Evolutionary conservation across 2,329 filamentous ascomycete species (phyloP).

Genomic region (Aspergillus viridinutans): DNA sequence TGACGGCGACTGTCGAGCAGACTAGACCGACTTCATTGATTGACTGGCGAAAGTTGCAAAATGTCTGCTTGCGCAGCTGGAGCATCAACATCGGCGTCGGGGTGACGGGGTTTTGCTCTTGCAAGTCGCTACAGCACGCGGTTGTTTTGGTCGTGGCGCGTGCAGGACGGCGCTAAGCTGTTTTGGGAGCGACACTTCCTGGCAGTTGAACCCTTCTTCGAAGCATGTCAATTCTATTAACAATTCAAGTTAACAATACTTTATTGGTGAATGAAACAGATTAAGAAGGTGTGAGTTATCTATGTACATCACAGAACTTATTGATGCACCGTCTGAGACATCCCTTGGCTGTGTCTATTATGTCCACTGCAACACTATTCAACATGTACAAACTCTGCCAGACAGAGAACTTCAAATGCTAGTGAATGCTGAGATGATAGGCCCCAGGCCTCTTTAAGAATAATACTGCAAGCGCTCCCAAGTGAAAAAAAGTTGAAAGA

Average conservation of each 20-base stretch:
- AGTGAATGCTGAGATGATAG: neutral
- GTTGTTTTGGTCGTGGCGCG: slow-evolving; percentile 41
- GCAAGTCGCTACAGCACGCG: slow-evolving; percentile 26
- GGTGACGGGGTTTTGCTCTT: slow-evolving; percentile 16
- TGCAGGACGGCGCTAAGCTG: slow-evolving; percentile 31
- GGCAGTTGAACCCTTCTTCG: neutral
- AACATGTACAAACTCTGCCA: neutral
- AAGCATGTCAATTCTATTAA: neutral
- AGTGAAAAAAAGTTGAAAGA: neutral
- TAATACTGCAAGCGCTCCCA: neutral
- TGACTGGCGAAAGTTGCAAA: slow-evolving; percentile 3
- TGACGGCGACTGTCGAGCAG: slow-evolving; percentile 2
- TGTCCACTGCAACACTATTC: neutral
- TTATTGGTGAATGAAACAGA: neutral
- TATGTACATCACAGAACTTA: neutral
- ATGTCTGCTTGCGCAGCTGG: slow-evolving; percentile 15
- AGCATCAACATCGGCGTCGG: slow-evolving; percentile 10
- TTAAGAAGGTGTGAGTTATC: neutral
- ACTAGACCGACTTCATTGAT: neutral
- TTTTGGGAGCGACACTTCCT: slow-evolving; percentile 18
- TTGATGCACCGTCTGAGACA: neutral
- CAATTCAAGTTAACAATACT: neutral
- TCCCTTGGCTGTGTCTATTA: neutral
- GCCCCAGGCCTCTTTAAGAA: neutral
- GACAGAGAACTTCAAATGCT: neutral